Conservation (phyloP, 495 filamentous ascomycete genomes). For the Aspergillus funiculosus region DNA sequence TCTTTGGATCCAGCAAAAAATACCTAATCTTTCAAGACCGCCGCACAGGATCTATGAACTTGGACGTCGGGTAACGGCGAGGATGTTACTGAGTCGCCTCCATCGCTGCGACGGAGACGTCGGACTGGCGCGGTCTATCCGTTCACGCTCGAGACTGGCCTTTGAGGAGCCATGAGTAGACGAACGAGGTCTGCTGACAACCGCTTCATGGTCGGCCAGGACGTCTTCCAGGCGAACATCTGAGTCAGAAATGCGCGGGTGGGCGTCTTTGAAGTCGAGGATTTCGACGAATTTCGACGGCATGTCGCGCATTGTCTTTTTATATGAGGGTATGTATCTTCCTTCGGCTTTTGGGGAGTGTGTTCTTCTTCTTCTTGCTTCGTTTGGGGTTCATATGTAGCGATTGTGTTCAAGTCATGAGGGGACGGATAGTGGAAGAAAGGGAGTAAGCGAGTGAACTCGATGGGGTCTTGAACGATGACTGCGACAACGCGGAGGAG, state of each 20-base stretch:
- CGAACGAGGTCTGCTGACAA: conserved; percentile 36
- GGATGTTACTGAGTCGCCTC: conserved; percentile 38
- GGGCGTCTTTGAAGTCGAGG: conserved; percentile 36
- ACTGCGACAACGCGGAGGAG: no score
- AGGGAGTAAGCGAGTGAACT: not conserved
- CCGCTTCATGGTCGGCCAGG: conserved; percentile 43
- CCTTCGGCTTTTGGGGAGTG: not conserved
- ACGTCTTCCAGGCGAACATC: conserved; percentile 47
- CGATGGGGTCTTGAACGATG: not conserved
- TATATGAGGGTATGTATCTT: not conserved
- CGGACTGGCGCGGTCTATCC: conserved; percentile 21
- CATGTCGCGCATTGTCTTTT: conserved; percentile 36
- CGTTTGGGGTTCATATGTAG: not conserved
- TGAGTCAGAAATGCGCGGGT: conserved; percentile 33
- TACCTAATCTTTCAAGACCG: not conserved
- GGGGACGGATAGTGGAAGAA: not conserved
- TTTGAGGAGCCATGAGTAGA: conserved; percentile 37
- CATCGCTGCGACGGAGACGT: conserved; percentile 35
- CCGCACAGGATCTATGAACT: not conserved
- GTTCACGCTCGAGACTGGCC: conserved; percentile 26
- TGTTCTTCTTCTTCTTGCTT: not conserved
- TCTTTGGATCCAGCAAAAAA: not conserved
- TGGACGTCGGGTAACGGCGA: conserved; percentile 26
- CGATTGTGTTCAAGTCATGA: not conserved
- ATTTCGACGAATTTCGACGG: conserved; percentile 46